Evolutionary conservation across 2,329 filamentous ascomycete species (phyloP), one percentile per base, ranked within the genome.

Genomic region (Sordariomycetes sp.): DNA sequence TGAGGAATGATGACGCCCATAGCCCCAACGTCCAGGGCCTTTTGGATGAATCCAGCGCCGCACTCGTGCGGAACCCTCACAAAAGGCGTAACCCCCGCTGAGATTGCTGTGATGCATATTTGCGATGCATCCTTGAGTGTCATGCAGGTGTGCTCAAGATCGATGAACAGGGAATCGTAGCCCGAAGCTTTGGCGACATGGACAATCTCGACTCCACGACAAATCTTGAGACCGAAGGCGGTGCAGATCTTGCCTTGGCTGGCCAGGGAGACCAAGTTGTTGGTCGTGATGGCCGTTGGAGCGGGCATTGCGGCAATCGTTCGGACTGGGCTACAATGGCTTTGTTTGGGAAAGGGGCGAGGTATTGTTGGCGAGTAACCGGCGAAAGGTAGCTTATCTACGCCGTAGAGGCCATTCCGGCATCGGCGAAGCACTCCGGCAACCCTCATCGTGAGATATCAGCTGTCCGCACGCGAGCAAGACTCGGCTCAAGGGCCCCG

Each of bases 121-220:
- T 45, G 40, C 34, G 43, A 46, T 3, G 47, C 46, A 19, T 55
- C 44, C 21, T 43, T 39, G 7, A 55, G 33, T 0, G 51, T 49
- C 4, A 57, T 36, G 2, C 42, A 41, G 10, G 54, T 50, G 32
- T 58, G 55, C 38, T 59, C 54, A 8, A 59, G 43, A 18, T 60
- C 56, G 39, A 60, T 57, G 42, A 57, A 58, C 0, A 60, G 39
- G 7, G 47, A 38, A 29, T 59, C 50, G 30, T 47, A 58, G 15
- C 53, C 53, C 6, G 46, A n/a, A n/a, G n/a, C n/a, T n/a, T n/a
- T n/a, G n/a, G n/a, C n/a, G 11, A 57, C 42, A 15, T 46, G 42
- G 9, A 54, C 46, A 14, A 57, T 47, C 20, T 48, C 42, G 3
- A 36, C 20, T n/a, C 37, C 39, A 3, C 47, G 30, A 5, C 44